Base-by-base conservation (phyloP, 352 stramenopile species). In the Saprolegnia diclina region DNA sequence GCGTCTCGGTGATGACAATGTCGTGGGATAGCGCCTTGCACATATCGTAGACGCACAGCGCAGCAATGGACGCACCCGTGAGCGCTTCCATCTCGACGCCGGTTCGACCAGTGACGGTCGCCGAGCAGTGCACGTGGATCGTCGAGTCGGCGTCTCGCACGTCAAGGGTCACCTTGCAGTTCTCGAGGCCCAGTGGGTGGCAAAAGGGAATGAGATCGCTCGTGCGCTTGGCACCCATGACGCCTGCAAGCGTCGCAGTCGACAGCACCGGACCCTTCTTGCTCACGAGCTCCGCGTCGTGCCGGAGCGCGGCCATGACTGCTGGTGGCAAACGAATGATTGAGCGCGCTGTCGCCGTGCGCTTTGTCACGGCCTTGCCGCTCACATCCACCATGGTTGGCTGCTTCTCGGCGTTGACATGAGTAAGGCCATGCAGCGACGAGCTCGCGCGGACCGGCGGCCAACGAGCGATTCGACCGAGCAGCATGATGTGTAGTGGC, bases 41-140 rank as follows among this genome's bases (percentile, higher is more conserved):
- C 97, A 99, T 99, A 81, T 99, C 97, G 79, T 99, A 99, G 29
- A 99, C 93, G 44, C 89, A 98, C 0, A 99, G 79, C 52, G 96
- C 96, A 4, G 97, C 96, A 21, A 98, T 77, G 14, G 83, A 95
- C 26, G 90, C 94, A 32, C 95, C 96, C 19, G 88, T 98, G 38
- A 99, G 81, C 45, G 96, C 95, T 74, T 98, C 90, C 91, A 98
- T 98, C 78, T 98, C 93, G 10, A 98, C 92, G 53, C 94, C 94
- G 0, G 95, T 98, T 74, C 96, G 96, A 76, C 98, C 90, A 19
- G 90, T 97, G 48, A 97, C 91, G 37, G 78, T 76, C 68, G 95
- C 96, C 22, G 84, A 80, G 71, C 90, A 97, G 64, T 96, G 82
- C 67, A 98, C 73, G 56, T 82, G 85, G 56, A 98, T 88, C 18